Evolutionary conservation across 306 rosid species (phyloP).

Genomic region (Cucurbita maxima): DNA sequence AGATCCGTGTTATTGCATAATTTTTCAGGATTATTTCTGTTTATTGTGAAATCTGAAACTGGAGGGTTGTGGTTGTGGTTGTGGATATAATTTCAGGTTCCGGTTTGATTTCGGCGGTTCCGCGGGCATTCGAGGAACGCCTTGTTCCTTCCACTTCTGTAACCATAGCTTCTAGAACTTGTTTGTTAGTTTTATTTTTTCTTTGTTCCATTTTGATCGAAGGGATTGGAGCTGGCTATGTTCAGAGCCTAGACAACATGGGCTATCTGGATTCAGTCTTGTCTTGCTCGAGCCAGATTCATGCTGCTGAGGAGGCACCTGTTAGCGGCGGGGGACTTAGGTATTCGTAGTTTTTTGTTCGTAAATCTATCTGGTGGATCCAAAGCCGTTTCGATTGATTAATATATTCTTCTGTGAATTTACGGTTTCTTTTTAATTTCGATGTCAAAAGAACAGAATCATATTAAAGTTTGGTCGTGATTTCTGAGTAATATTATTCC

Average conservation of each 20-base stretch:
- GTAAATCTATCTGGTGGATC: conserved; percentile 12
- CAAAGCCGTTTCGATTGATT: neutral
- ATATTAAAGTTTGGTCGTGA: neutral
- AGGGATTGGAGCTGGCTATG: conserved; percentile 20
- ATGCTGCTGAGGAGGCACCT: conserved; percentile 49
- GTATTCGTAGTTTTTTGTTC: conserved; percentile 16
- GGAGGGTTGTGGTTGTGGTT: neutral
- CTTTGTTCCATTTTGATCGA: conserved; percentile 18
- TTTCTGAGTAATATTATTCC: neutral
- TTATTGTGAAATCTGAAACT: neutral
- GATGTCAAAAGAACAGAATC: neutral
- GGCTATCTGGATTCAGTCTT: conserved; percentile 73
- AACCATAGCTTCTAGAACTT: conserved; percentile 10
- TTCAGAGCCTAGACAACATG: conserved; percentile 36
- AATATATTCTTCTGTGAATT: neutral
- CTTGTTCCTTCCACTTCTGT: neutral
- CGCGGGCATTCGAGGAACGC: conserved; percentile 28
- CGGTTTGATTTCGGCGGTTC: neutral
- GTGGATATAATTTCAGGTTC: conserved; percentile 1
- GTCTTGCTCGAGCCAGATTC: conserved; percentile 59
- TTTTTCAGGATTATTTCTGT: neutral
- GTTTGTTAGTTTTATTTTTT: conserved; percentile 14
- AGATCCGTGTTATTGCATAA: neutral
- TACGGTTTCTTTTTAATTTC: neutral
- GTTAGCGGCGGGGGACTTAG: conserved; percentile 88